These are phyloP conservation scores for Hebeloma cylindrosporum DNA, from an alignment of 768 basidiomycete species.

Conservation along the genomic window DNA sequence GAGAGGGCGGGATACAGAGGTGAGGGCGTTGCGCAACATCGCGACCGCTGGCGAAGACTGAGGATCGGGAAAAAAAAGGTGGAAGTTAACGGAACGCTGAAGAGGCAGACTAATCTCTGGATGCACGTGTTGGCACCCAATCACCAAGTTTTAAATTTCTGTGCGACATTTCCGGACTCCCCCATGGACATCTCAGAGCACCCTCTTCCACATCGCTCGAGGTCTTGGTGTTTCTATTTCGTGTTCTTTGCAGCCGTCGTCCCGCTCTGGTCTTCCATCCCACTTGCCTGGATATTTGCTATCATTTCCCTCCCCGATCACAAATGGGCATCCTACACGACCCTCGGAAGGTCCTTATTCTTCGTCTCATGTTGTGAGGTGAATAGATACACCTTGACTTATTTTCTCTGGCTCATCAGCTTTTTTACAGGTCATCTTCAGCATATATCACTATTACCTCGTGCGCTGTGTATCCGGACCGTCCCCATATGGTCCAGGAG, in stretches of 20 bases:
- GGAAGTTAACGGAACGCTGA: constrained; percentile 8
- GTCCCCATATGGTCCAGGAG: constrained; percentile 43
- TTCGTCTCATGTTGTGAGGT: constrained; percentile 62
- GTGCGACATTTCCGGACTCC: background rate
- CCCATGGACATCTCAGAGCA: constrained; percentile 38
- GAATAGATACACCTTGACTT: constrained; percentile 14
- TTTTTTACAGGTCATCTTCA: constrained; percentile 59
- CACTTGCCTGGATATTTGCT: constrained; percentile 66
- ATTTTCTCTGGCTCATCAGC: constrained; percentile 4
- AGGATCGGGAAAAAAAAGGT: constrained; percentile 32
- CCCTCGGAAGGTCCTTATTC: constrained; percentile 41
- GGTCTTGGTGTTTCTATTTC: constrained; percentile 54
- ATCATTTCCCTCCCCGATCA: constrained; percentile 47
- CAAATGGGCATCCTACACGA: constrained; percentile 41
- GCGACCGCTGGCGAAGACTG: constrained; percentile 32
- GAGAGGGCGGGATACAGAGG: constrained; percentile 54
- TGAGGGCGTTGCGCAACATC: constrained; percentile 70
- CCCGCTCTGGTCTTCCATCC: constrained; percentile 64
- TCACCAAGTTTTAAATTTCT: background rate
- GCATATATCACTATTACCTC: constrained; percentile 59
- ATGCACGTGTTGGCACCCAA: constrained; percentile 11
- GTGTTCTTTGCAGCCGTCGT: constrained; percentile 55
- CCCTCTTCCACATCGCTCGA: constrained; percentile 36
- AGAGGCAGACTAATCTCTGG: constrained; percentile 8
- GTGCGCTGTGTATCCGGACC: constrained; percentile 47